Conservation (phyloP, 371 early-diverging fungal genomes). For the Mucor sp. region DNA sequence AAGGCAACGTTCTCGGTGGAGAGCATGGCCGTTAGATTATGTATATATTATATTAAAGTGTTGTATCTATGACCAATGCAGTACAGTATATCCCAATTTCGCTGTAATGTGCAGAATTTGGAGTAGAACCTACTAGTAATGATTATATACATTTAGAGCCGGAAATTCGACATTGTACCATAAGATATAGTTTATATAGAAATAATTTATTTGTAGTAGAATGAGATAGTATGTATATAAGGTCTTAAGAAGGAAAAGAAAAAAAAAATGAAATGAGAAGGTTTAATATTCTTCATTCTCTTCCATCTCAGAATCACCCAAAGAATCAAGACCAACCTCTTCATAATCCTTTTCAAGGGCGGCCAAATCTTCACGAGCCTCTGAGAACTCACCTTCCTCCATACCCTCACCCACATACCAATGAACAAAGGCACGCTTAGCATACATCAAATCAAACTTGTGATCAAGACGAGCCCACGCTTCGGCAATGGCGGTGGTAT, state of each 20-base stretch:
- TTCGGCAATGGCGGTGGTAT: conserved; percentile 96
- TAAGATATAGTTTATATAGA: no score
- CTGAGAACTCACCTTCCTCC: conserved; percentile 92
- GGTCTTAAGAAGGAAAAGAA: no score
- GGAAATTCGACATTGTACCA: no score
- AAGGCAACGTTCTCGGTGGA: conserved; percentile 21
- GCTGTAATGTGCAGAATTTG: no score
- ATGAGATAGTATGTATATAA: no score
- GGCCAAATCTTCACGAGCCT: conserved; percentile 95
- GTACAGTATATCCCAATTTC: no score
- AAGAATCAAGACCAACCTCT: conserved; percentile 93
- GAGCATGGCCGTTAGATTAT: not conserved
- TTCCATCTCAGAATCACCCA: conserved; percentile 74
- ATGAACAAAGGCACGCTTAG: conserved; percentile 98
- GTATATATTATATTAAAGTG: no score
- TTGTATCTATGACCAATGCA: no score
- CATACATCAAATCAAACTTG: conserved; percentile 97
- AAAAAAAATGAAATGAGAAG: not conserved
- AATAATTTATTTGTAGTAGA: no score
- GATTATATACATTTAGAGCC: no score
- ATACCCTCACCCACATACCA: conserved; percentile 99
- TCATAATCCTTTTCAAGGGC: conserved; percentile 99
- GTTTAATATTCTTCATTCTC: conserved; percentile 19
- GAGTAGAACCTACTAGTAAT: no score
- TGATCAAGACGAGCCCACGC: conserved; percentile 96